These are phyloP conservation scores for Endothia cerciana DNA, from an alignment of 2,329 filamentous ascomycete genomes.

Conservation along the genomic window DNA sequence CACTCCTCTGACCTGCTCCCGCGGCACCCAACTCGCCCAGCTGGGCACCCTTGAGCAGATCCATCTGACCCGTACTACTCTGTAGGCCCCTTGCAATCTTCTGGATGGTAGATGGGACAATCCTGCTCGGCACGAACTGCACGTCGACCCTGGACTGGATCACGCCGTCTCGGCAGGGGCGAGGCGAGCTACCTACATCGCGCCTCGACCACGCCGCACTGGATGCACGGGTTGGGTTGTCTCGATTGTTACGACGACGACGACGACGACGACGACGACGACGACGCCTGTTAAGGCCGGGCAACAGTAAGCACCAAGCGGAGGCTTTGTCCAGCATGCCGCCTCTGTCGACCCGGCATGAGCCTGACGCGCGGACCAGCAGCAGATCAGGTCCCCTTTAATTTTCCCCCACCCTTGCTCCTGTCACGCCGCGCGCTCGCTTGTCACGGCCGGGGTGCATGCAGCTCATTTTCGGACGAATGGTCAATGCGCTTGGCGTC, in stretches of 20 bases:
- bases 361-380: constrained; percentile 30
- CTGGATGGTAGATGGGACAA: constrained; percentile 22
- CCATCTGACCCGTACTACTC: constrained; percentile 9
- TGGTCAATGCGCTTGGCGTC: constrained; percentile 4
- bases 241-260: constrained; percentile 2
- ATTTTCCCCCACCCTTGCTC: constrained; percentile 20
- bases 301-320: not conserved
- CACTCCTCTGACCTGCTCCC: constrained; percentile 12
- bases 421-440: constrained; percentile 15
- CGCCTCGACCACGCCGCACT: not conserved
- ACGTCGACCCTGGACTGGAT: constrained; percentile 13
- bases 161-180: constrained; percentile 2
- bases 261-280: constrained; percentile 1
- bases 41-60: constrained; percentile 17
- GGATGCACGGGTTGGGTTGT: not conserved
- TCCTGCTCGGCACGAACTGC: constrained; percentile 19
- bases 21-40: constrained; percentile 8
- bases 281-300: not conserved
- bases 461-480: constrained; percentile 11
- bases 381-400: constrained; percentile 27
- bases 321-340: constrained; percentile 19
- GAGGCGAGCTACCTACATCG: constrained; percentile 3
- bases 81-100: constrained; percentile 23
- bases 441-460: constrained; percentile 11
- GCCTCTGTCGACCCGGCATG: constrained; percentile 23